Evolutionary conservation across 805 yeast genomes (phyloP), one percentile per base, ranked within the genome.

Genomic region (Kuraishia piskuri): DNA sequence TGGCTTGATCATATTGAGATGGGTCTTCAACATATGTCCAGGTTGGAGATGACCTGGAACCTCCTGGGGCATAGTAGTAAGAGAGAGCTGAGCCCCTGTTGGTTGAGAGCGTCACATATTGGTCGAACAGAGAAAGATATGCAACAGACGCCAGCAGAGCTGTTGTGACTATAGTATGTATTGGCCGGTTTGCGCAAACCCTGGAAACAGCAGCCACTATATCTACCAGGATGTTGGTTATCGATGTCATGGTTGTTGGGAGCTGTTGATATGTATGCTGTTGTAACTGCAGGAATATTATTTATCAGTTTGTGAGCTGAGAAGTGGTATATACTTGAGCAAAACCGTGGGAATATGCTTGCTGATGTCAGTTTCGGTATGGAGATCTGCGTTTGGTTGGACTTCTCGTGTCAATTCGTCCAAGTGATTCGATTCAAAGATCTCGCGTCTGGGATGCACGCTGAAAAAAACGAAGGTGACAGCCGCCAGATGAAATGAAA

Each of bases 121-220:
- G 83, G 58, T 85, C 89, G 37, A 86, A 81, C 2, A 85, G 78
- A 2, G 91, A 78, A 55, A 91, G 75, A 66, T 91, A 92, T 8
- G 92, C 86, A 52, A 88, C 70, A 2, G 96, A 85, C 2, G 96
- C 94, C 46, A 89, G 66, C 50, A 90, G 69, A 14, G 92, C 77
- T 5, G 90, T 79, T 54, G 81, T 63, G 49, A 90, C 81, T 52
- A 91, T 83, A 53, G 90, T 79, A 68, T 91, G 98, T 59, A 92
- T 88, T 19, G 99, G 99, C 63, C 84, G 79, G 55, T 80, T 79
- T 14, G 96, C 94, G 52, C 92, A 81, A 22, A 77, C 66, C 54
- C 72, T 73, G 24, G 73, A 68, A 25, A 70, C 53, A 22, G 48
- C 49, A 2, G 72, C 69, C 19, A 69, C 60, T 26, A 59, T 53